Evolutionary conservation across 192 early-diverging fungal species (phyloP), one percentile per base, ranked within the genome.

Genomic region (Podila epicladia): DNA sequence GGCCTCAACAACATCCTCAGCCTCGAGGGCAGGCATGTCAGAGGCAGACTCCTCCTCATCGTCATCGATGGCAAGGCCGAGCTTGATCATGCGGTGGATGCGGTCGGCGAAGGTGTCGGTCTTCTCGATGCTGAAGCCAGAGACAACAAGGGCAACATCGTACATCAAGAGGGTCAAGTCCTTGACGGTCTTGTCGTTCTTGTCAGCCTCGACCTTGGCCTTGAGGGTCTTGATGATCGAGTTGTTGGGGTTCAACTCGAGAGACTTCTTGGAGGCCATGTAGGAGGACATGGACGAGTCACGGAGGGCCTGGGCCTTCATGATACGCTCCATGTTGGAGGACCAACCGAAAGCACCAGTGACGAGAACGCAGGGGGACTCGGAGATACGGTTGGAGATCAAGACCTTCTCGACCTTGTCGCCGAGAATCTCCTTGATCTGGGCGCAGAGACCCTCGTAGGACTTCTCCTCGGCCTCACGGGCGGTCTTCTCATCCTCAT

Each of bases 281-380:
- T 99, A 99, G n/a, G 93, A 89, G 65, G 96, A 95, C 98, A 99
- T 99, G 79, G 93, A 95, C 51, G 93, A 94, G 88, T 99, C 97
- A 86, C 97, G 95, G 85, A 99, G 93, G 53, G 98, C 97, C 89
- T 99, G 98, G 64, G 98, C 96, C 91, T 97, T 98, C 98, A 99
- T 99, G 94, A 99, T 98, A 91, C 98, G 96, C 90, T 99, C 98
- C 97, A 99, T 99, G 94, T 99, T 99, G 80, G 97, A 97, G 51
- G 97, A 97, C 97, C 97, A 99, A 69, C 97, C 98, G 82, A 94
- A 98, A 87, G 99, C 96, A 73, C 97, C 97, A 70, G 98, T 98
- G 84, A 97, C 94, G 82, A 99, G 92, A 64, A 98, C 97, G 90
- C 97, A 99, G 58, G 98, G 98, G 49, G 97, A 97, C 89, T 96